phyloP scores from a whole-genome alignment of 2,329 filamentous ascomycete species.

The Botrytis pseudocinerea region DNA sequence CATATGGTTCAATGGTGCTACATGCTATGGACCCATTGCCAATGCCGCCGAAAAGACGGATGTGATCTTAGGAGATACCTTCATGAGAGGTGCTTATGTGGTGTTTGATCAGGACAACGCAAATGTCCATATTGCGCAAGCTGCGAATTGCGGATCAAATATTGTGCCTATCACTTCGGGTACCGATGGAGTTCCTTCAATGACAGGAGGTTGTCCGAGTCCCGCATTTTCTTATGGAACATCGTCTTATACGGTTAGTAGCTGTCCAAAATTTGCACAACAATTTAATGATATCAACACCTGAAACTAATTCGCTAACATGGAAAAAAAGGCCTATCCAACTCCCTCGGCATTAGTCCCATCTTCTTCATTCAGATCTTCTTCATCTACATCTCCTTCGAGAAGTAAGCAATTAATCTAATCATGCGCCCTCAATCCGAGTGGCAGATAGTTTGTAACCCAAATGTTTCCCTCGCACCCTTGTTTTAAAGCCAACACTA shows the following conservation, averaged over 20 bases:
- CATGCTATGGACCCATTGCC: slow-evolving; percentile 20
- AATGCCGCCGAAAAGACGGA: slow-evolving; percentile 19
- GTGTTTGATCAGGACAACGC: slow-evolving; percentile 33
- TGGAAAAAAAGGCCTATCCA: background rate
- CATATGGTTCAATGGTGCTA: slow-evolving; percentile 26
- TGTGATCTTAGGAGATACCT: slow-evolving; percentile 25
- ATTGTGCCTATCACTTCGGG: slow-evolving; percentile 27
- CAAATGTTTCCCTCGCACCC: background rate
- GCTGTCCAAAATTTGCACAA: background rate
- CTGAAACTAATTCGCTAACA: background rate
- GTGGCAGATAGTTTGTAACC: background rate
- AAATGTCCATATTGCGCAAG: slow-evolving; percentile 29
- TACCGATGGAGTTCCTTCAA: slow-evolving; percentile 29
- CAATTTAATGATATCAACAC: background rate
- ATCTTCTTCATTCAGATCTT: background rate
- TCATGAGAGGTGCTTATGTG: slow-evolving; percentile 29
- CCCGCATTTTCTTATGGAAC: slow-evolving; percentile 4
- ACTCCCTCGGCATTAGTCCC: background rate
- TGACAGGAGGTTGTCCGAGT: slow-evolving; percentile 25
- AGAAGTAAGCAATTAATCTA: background rate
- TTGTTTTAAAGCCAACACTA: background rate
- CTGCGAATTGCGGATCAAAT: slow-evolving; percentile 29
- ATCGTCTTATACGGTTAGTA: background rate
- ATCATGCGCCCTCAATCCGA: background rate
- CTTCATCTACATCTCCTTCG: background rate